Evolutionary conservation across 2,329 filamentous ascomycete genomes (phyloP), one percentile per base, ranked within the genome.

Genomic region (Alternaria solani): DNA sequence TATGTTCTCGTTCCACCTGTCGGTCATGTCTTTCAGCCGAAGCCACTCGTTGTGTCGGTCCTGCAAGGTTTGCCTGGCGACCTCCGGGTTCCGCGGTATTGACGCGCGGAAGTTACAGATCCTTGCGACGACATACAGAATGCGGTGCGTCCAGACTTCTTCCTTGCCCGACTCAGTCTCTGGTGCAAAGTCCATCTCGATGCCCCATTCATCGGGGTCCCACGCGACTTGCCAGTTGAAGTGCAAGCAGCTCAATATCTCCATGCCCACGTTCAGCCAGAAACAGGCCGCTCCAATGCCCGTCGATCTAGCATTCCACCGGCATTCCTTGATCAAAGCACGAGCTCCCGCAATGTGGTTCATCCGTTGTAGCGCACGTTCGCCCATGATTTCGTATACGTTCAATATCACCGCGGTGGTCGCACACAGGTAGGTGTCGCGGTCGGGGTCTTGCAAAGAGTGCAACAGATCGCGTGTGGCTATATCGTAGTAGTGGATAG

Each of bases 301-400:
- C 1, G 85, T 86, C 36, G 91, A 91, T 63, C 84, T 87, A 0
- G 92, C 92, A 70, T 92, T 90, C 94, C 94, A 97, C 5, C 89
- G 88, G 71, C 93, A 97, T 74, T 97, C 93, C 62, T 93, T 92
- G 70, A 97, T 94, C 51, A 97, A 82, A 2, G 92, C 92, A 54
- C 93, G 86, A 9, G 93, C 92, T 5, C 93, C 93, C 0, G 91
- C 90, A 66, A 94, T 94, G 72, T 97, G 94, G 68, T 91, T 94
- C 89, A 95, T 94, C n/a, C 91, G 86, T 69, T 93, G 88, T 38
- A 89, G 83, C 5, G 91, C 88, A 66, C 88, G 88, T 73, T 94
- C 91, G 49, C 88, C 93, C 92, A 97, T 96, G 69, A 94, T 90
- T 77, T 97, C 93, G 79, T 96, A 97, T 4, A 96, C 91, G 69